These are phyloP conservation scores for Collybiopsis luxurians DNA, from an alignment of 768 basidiomycete species.

Conservation along the genomic window DNA sequence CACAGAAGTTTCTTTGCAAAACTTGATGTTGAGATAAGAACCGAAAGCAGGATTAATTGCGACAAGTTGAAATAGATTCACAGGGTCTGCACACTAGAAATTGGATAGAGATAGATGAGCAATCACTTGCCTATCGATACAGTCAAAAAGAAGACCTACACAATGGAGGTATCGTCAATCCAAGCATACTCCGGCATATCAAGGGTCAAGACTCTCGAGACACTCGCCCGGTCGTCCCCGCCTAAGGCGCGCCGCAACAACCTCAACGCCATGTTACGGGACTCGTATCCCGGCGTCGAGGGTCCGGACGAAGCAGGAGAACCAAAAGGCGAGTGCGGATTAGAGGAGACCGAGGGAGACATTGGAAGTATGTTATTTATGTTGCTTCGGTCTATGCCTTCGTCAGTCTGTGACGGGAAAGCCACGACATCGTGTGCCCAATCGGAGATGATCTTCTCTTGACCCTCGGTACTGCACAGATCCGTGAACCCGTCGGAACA, in stretches of 20 bases:
- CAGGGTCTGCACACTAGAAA: background rate
- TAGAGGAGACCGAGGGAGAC: background rate
- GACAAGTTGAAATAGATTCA: background rate
- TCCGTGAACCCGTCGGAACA: constrained; percentile 70
- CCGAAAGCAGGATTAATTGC: no score
- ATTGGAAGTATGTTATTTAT: constrained; percentile 10
- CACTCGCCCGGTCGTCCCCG: constrained; percentile 48
- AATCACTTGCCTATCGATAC: constrained; percentile 34
- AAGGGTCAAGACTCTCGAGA: constrained; percentile 59
- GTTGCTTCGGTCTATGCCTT: constrained; percentile 1
- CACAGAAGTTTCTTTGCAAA: no score
- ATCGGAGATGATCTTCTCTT: constrained; percentile 42
- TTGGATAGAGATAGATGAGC: constrained; percentile 22
- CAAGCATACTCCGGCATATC: constrained; percentile 58
- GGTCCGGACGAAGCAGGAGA: background rate
- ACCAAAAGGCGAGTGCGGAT: background rate
- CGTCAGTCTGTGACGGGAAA: constrained; percentile 16
- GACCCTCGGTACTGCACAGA: constrained; percentile 47
- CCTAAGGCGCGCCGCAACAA: constrained; percentile 57
- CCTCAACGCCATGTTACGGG: constrained; percentile 53
- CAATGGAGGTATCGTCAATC: constrained; percentile 67
- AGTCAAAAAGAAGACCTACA: constrained; percentile 20
- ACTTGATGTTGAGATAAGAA: no score
- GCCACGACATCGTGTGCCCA: constrained; percentile 49
- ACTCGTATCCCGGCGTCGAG: constrained; percentile 5